These are phyloP conservation scores for Ceratobasidium sp. DNA, from an alignment of 1,284 basidiomycete genomes.

Conservation along the genomic window DNA sequence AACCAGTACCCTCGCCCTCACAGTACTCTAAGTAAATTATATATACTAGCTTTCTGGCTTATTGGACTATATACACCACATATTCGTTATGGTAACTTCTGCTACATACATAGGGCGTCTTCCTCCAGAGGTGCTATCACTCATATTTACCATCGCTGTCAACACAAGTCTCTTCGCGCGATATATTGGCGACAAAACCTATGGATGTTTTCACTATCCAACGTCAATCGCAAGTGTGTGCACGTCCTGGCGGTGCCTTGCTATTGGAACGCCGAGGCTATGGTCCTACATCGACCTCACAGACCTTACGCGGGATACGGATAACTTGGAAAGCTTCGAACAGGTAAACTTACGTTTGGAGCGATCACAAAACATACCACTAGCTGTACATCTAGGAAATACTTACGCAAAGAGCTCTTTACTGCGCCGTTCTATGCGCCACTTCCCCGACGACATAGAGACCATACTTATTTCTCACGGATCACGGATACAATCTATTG, in stretches of 20 bases:
- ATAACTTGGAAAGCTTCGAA: background rate
- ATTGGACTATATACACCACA: no score
- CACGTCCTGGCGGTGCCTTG: background rate
- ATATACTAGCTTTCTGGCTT: no score
- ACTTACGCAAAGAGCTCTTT: background rate
- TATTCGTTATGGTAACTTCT: background rate
- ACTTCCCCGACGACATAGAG: background rate
- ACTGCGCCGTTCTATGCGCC: background rate
- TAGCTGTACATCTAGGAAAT: conserved; percentile 2
- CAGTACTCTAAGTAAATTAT: no score
- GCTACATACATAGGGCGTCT: background rate
- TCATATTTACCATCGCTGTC: conserved; percentile 10
- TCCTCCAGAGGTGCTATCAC: conserved; percentile 13
- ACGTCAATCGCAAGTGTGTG: conserved; percentile 11
- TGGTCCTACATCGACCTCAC: conserved; percentile 32
- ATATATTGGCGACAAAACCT: background rate
- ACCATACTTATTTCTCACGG: background rate
- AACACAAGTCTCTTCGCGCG: conserved; percentile 10
- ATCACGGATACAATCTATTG: background rate
- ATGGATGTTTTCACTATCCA: background rate
- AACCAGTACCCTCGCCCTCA: no score
- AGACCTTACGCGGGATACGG: no score
- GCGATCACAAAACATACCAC: background rate
- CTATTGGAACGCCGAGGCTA: background rate
- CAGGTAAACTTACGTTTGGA: background rate